Conservation (phyloP, 2,329 filamentous ascomycete genomes). For the Scopulariopsis brevicaulis region DNA sequence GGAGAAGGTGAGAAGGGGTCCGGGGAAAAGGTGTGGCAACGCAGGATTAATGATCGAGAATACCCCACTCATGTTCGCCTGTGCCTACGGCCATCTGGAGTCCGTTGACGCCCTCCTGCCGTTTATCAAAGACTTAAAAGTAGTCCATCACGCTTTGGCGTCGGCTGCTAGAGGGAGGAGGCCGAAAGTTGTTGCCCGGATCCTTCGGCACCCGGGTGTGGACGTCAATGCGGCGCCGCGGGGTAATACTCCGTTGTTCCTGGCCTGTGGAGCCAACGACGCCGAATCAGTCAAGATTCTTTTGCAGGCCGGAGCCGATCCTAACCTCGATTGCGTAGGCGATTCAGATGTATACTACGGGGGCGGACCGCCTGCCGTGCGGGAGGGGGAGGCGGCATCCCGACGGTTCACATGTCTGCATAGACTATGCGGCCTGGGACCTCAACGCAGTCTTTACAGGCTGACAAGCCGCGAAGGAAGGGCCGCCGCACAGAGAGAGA, state of each 20-base stretch:
- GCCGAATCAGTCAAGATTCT: slow-evolving; percentile 12
- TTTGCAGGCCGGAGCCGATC: slow-evolving; percentile 18
- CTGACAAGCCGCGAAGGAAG: too few species aligned
- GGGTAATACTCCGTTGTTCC: slow-evolving; percentile 12
- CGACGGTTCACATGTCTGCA: neutral
- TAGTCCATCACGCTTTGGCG: slow-evolving; percentile 14
- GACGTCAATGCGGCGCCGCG: slow-evolving; percentile 16
- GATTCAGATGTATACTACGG: neutral
- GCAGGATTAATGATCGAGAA: slow-evolving; percentile 9
- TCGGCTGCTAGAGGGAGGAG: slow-evolving; percentile 12
- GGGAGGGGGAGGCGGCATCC: neutral
- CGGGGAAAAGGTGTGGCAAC: slow-evolving; percentile 5
- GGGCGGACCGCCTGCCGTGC: neutral
- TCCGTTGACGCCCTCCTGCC: slow-evolving; percentile 15
- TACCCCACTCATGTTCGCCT: slow-evolving; percentile 19
- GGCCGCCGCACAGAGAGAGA: neutral
- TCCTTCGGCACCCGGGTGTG: slow-evolving; percentile 18
- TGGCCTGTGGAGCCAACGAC: slow-evolving; percentile 5
- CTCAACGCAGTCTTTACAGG: too few species aligned
- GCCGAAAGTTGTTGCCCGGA: slow-evolving; percentile 12
- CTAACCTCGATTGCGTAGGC: slow-evolving; percentile 9
- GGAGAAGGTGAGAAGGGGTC: slow-evolving; percentile 11
- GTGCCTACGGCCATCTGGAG: slow-evolving; percentile 13
- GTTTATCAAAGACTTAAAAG: slow-evolving; percentile 11
- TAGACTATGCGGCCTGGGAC: neutral